Evolutionary conservation across 1,284 basidiomycete genomes (phyloP).

Genomic region (Ustilago cynodontis): DNA sequence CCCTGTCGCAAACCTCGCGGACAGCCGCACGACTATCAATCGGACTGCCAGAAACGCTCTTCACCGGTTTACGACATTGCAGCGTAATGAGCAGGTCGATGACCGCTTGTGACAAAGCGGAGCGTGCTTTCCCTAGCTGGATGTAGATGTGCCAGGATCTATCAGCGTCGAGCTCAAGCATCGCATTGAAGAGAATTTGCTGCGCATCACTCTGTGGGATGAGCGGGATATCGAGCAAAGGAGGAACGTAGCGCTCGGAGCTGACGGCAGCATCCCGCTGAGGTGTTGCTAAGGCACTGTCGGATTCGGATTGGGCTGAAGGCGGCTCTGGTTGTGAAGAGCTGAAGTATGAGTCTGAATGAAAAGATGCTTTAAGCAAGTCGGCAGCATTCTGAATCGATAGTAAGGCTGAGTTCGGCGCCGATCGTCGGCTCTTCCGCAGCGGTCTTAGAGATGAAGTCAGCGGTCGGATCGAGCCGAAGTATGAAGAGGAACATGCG

Average conservation of each 20-base stretch:
- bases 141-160: constrained; percentile 32
- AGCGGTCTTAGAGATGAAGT: not conserved
- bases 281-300: not conserved
- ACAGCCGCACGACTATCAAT: constrained; percentile 16
- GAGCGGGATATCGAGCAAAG: constrained; percentile 23
- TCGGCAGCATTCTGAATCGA: not conserved
- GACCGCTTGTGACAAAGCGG: constrained; percentile 8
- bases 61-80: constrained; percentile 40
- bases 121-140: constrained; percentile 24
- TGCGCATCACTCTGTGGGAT: constrained; percentile 16
- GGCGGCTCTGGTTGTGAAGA: constrained; percentile 23
- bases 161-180: constrained; percentile 36
- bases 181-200: constrained; percentile 18
- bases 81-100: constrained; percentile 33
- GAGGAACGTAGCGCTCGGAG: constrained; percentile 36
- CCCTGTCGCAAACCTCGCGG: constrained; percentile 35
- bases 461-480: not conserved
- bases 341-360: constrained; percentile 35
- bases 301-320: not conserved
- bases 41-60: constrained; percentile 8
- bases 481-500: not conserved
- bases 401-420: not conserved
- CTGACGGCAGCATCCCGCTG: not conserved
- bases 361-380: constrained; percentile 2
- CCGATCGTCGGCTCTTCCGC: constrained; percentile 1